phyloP scores from a whole-genome alignment of 2,329 filamentous ascomycete species.

The Botrytis fabae region DNA sequence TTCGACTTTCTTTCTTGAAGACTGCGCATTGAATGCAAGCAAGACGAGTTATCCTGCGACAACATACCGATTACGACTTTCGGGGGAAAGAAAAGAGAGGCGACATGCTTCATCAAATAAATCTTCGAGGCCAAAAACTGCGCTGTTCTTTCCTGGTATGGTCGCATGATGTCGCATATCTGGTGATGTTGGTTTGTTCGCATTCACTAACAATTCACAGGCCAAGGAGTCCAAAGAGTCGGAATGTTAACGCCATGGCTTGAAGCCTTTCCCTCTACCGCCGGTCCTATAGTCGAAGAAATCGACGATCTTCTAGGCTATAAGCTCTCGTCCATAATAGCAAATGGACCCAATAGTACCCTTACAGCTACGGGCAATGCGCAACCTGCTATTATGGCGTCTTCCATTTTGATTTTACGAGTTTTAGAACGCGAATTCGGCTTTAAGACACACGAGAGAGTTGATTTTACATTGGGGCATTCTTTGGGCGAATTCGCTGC shows the following conservation, averaged over 20 bases:
- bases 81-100: not conserved
- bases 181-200: not conserved
- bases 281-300: constrained; percentile 75
- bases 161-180: constrained; percentile 2
- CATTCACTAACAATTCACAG: constrained; percentile 45
- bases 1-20: constrained; percentile 17
- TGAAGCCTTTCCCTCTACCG: constrained; percentile 77
- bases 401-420: constrained; percentile 83
- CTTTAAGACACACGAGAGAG: constrained; percentile 68
- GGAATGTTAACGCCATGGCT: constrained; percentile 88
- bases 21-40: constrained; percentile 16
- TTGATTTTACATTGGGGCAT: constrained; percentile 85
- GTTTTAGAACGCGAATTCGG: constrained; percentile 83
- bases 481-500: constrained; percentile 93
- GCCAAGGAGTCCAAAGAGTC: constrained; percentile 85
- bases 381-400: constrained; percentile 95
- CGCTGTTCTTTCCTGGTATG: constrained; percentile 44
- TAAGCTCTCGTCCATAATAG: constrained; percentile 75
- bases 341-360: constrained; percentile 71
- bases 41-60: not conserved
- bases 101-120: constrained; percentile 8
- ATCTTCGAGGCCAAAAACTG: constrained; percentile 38
- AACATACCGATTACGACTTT: constrained; percentile 13
- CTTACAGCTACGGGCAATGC: constrained; percentile 84
- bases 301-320: constrained; percentile 77